Evolutionary conservation across 2,329 filamentous ascomycete genomes (phyloP), one percentile per base, ranked within the genome.

Genomic region (Calonectria crousiana): DNA sequence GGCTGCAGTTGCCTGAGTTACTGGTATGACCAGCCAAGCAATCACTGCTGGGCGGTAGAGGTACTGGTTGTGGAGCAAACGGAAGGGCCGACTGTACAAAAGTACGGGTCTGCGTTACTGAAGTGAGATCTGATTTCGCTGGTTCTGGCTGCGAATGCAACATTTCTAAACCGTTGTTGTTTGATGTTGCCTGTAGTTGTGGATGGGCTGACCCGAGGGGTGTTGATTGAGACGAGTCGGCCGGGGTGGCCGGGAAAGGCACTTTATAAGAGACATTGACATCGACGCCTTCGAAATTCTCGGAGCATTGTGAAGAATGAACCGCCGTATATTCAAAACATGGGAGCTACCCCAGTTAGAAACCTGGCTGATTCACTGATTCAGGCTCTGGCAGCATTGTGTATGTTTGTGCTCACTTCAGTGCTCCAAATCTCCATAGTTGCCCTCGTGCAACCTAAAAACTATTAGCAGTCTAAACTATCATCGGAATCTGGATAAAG

Each of bases 401-500:
- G 18, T 38, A 20, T 18, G 23, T 62, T 23, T 36, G 34, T 23
- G 30, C n/a, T 26, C 16, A 20, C 16, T 20, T 14, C 34, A 38
- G 6, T 8, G 28, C 52, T 23, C 16, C 9, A 20, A 62, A 30
- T 41, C 23, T 60, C 32, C 34, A 34, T n/a, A 41, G 16, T 41
- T 62, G 56, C 34, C 56, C 56, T 41, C 56, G 56, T 62, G 56
- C 23, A 62, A 62, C 36, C 26, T 62, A 62, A 62, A 62, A 62
- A 41, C 5, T 3, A 41, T 26, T 28, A 20, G 26, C 16, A 38
- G 36, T 62, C n/a, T 30, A 23, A 62, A 20, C 3, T 4, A 62
- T 28, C 8, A 6, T 1, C 13, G 36, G 4, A 23, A 26, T 26
- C 10, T 9, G 16, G 56, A 16, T 38, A 9, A 62, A 41, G 26